phyloP scores from a whole-genome alignment of 176 grass and related monocot species.

The Carex pumila region DNA sequence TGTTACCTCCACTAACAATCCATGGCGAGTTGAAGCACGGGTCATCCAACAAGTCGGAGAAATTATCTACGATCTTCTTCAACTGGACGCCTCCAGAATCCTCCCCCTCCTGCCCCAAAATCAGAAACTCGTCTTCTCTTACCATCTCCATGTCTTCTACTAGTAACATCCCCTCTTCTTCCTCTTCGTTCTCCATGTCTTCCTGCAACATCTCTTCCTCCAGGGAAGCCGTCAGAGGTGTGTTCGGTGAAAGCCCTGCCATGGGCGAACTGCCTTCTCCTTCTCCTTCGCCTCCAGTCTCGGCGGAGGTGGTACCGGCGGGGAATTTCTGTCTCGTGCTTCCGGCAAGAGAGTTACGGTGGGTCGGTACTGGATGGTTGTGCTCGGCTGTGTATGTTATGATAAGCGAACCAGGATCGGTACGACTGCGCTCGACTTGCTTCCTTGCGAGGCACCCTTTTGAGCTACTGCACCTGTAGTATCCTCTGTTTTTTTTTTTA shows the following conservation, averaged over 20 bases:
- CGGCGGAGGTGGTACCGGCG: not conserved
- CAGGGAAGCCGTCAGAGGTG: slow-evolving; percentile 12
- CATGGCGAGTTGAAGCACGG: slow-evolving; percentile 24
- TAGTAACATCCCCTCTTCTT: slow-evolving; percentile 25
- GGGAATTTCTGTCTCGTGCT: slow-evolving; percentile 44
- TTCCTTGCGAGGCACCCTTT: slow-evolving; percentile 64
- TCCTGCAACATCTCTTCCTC: slow-evolving; percentile 32
- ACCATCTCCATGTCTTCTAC: slow-evolving; percentile 68
- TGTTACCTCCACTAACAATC: not conserved
- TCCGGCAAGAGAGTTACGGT: slow-evolving; percentile 78
- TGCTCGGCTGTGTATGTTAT: slow-evolving; percentile 79
- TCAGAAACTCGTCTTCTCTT: slow-evolving; percentile 38
- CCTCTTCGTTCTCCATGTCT: slow-evolving; percentile 28
- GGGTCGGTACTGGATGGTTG: slow-evolving; percentile 52
- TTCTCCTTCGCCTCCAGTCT: not conserved
- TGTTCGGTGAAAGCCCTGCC: slow-evolving; percentile 7
- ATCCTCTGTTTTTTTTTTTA: slow-evolving; percentile 28
- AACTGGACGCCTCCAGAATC: slow-evolving; percentile 13
- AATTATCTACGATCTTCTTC: not conserved
- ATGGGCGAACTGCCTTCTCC: not conserved
- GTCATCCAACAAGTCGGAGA: slow-evolving; percentile 11
- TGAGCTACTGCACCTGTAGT: slow-evolving; percentile 72
- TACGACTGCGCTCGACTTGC: slow-evolving; percentile 67
- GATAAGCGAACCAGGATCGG: slow-evolving; percentile 38
- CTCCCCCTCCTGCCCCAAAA: slow-evolving; percentile 23